Evolutionary conservation across 768 basidiomycete species (phyloP), one percentile per base, ranked within the genome.

Genomic region (Tylopilus sp.): DNA sequence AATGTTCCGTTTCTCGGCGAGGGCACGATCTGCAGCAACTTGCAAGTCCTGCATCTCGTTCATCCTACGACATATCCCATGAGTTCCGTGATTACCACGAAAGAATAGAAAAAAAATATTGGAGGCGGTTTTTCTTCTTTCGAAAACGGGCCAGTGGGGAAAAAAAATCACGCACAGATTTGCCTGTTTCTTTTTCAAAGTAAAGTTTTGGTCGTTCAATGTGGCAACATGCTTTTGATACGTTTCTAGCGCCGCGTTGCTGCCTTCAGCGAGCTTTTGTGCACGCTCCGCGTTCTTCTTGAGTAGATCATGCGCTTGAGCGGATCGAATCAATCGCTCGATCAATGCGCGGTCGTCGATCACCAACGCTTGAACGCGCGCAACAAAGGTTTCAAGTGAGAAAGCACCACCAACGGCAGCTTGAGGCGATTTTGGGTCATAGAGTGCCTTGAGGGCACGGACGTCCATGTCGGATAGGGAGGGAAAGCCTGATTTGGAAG

Each of bases 211-310:
- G 60, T 91, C 88, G 61, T 94, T 91, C 50, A 95, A 74, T 21
- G 77, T 80, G 61, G 79, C 77, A 4, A 95, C 85, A 63, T 95
- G 92, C 70, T 85, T 86, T 73, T 95, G 90, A 63, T 97, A 95
- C 17, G 86, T 92, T 73, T 92, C 91, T 38, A 97, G 70, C 22
- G 86, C 90, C 18, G 64, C 68, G 52, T 81, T 84, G 36, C 86
- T 88, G 45, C 94, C 93, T 66, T 87, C 85, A 4, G 91, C 89
- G 25, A 95, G 77, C 69, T 91, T 92, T 75, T 94, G 88, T 20
- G 91, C 93, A 44, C 91, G 77, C 62, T 92, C 91, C 18, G 92
- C 91, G 63, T 93, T 94, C 72, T 86, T 88, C 78, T 93, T 95
- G 54, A 95, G 77, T 57, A 95, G 63, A 57, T 95, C 93, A 52